A percentile compares a stretch with the other conserved stretches of the same genome.
Conservation (phyloP, 257 asterid species). For the Capsicum chinense region DNA sequence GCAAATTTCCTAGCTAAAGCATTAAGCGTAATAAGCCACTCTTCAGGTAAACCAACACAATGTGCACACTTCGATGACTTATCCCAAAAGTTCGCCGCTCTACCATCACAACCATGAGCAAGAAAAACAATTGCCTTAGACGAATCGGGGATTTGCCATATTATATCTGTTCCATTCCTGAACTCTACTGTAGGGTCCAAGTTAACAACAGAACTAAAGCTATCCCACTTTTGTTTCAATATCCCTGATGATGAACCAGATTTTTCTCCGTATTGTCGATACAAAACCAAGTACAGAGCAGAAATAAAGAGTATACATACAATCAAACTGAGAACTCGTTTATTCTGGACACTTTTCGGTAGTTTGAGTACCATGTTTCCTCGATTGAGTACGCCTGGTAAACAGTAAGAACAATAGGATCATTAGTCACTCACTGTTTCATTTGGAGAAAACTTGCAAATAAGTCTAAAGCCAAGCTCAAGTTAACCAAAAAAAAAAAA, state of each 20-base stretch:
- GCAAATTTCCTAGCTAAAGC: conserved; percentile 82
- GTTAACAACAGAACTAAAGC: conserved; percentile 59
- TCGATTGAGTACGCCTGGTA: conserved; percentile 57
- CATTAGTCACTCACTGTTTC: background rate
- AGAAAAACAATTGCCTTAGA: conserved; percentile 82
- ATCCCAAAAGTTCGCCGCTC: conserved; percentile 88
- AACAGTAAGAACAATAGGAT: conserved; percentile 5
- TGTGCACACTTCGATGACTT: conserved; percentile 63
- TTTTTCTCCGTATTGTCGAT: conserved; percentile 44
- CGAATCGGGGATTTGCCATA: conserved; percentile 82
- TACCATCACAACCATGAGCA: conserved; percentile 91
- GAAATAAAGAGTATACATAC: conserved; percentile 45
- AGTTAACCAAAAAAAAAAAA: too few species aligned
- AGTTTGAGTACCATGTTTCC: conserved; percentile 53
- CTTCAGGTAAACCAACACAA: conserved; percentile 93
- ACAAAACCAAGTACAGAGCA: conserved; percentile 46
- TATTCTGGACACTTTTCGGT: conserved; percentile 41
- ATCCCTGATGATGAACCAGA: conserved; percentile 41
- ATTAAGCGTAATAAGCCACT: conserved; percentile 76
- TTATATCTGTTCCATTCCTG: conserved; percentile 67
- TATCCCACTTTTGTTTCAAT: conserved; percentile 51
- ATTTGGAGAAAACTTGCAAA: background rate
- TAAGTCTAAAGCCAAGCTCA: too few species aligned
- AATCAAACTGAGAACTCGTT: conserved; percentile 45
- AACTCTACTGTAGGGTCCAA: conserved; percentile 62